Evolutionary conservation across 169 alveolate species (phyloP).

Genomic region (Babesia ovata): DNA sequence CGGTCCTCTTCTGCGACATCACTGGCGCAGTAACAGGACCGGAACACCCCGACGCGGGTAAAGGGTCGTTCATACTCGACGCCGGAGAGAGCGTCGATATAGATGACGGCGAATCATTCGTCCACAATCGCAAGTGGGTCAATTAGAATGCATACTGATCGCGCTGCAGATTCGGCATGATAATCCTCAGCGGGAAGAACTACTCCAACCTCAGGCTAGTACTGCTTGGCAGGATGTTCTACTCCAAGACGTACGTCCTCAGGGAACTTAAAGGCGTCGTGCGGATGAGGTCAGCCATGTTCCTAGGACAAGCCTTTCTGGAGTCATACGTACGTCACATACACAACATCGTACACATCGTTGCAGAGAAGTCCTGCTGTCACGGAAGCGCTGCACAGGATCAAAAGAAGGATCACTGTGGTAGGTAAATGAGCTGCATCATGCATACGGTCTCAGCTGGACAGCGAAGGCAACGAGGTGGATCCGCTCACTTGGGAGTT

Average conservation of each 20-base stretch:
- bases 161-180: conserved; percentile 40
- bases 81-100: conserved; percentile 18
- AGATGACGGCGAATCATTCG: conserved; percentile 29
- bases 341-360: neutral
- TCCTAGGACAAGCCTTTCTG: conserved; percentile 62
- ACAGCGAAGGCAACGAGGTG: conserved; percentile 50
- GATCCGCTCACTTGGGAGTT: conserved; percentile 63
- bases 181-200: conserved; percentile 29
- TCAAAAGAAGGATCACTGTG: conserved; percentile 34
- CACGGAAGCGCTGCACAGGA: conserved; percentile 28
- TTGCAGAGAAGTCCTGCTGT: conserved; percentile 11
- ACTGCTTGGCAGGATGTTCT: conserved; percentile 60
- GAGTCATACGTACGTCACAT: conserved; percentile 52
- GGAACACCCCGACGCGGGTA: conserved; percentile 25
- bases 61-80: conserved; percentile 57
- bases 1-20: conserved; percentile 47
- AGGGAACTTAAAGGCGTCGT: conserved; percentile 40
- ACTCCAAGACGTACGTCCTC: conserved; percentile 45
- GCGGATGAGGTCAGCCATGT: conserved; percentile 49
- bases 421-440: conserved; percentile 3
- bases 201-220: conserved; percentile 55
- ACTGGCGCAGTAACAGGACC: conserved; percentile 53
- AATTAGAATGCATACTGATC: neutral
- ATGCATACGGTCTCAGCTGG: conserved; percentile 21
- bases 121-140: conserved; percentile 50